A percentile compares a stretch with the other conserved stretches of the same genome.
Conservation (phyloP, 2,329 filamentous ascomycete genomes). For the Pestalotiopsis sp. region DNA sequence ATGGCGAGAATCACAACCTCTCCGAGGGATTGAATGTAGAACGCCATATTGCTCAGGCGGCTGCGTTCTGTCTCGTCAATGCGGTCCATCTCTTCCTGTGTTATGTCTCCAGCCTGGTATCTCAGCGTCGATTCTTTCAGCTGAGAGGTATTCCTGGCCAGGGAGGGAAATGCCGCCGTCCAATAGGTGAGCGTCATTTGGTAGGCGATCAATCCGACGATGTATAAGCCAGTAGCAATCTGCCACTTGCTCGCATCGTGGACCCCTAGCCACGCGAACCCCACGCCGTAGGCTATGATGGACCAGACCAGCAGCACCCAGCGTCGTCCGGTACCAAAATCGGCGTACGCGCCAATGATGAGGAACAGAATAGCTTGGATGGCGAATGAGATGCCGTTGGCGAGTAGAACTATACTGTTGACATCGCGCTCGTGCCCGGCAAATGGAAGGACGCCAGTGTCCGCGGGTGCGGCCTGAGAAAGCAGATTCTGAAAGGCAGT, state of each 20-base stretch:
- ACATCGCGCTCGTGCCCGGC: conserved; percentile 59
- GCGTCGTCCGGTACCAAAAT: conserved; percentile 67
- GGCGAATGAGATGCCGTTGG: conserved; percentile 69
- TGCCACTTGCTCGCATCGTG: conserved; percentile 62
- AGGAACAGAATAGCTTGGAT: conserved; percentile 62
- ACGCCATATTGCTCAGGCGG: conserved; percentile 63
- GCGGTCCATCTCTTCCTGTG: conserved; percentile 60
- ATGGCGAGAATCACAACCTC: conserved; percentile 66
- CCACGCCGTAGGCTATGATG: conserved; percentile 61
- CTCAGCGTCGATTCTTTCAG: conserved; percentile 33
- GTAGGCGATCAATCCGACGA: conserved; percentile 67
- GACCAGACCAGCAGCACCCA: conserved; percentile 65
- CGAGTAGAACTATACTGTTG: conserved; percentile 65
- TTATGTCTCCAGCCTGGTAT: conserved; percentile 47
- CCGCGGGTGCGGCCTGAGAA: conserved; percentile 58
- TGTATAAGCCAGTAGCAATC: conserved; percentile 62
- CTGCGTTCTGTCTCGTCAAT: conserved; percentile 65
- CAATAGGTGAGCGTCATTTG: conserved; percentile 70
- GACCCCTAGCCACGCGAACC: conserved; percentile 69
- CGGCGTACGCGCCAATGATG: conserved; percentile 54
- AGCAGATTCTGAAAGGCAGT: conserved; percentile 68
- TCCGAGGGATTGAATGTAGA: conserved; percentile 63
- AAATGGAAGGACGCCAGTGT: conserved; percentile 54
- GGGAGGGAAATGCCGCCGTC: conserved; percentile 57
- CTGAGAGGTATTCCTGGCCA: conserved; percentile 37